These are phyloP conservation scores for Bipolaris zeicola DNA, from an alignment of 2,329 filamentous ascomycete genomes.

Conservation along the genomic window DNA sequence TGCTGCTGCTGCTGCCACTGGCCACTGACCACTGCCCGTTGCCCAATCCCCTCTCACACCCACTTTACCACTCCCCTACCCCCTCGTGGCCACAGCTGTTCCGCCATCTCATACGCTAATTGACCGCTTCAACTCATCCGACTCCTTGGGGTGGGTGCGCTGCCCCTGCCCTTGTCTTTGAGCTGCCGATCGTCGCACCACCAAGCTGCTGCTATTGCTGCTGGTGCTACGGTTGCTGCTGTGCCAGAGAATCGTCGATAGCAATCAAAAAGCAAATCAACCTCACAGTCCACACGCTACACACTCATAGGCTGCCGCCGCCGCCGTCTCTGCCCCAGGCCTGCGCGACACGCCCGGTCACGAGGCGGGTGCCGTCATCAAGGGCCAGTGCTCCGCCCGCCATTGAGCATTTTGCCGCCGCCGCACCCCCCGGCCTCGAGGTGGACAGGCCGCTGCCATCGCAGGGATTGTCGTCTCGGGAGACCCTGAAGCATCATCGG, in stretches of 20 bases:
- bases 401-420: conserved; percentile 9
- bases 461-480: conserved; percentile 19
- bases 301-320: neutral
- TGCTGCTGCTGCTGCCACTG: neutral
- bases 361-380: neutral
- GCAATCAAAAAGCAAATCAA: neutral
- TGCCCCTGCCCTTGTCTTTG: conserved; percentile 9
- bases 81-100: conserved; percentile 4
- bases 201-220: neutral
- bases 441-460: conserved; percentile 7
- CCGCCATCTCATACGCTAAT: conserved; percentile 16
- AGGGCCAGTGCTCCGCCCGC: neutral
- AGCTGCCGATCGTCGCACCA: conserved; percentile 1
- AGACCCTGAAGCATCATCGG: conserved; percentile 16
- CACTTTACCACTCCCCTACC: neutral
- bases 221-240: neutral
- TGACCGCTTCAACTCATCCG: conserved; percentile 18
- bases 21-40: neutral
- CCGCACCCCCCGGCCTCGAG: neutral
- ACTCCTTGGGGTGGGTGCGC: conserved; percentile 6
- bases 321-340: neutral
- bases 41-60: neutral
- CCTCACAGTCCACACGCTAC: too few relatives aligned
- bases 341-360: neutral
- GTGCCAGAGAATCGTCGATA: neutral